These are phyloP conservation scores for Beverwykella pulmonaria DNA, from an alignment of 495 filamentous ascomycete genomes.

Conservation along the genomic window DNA sequence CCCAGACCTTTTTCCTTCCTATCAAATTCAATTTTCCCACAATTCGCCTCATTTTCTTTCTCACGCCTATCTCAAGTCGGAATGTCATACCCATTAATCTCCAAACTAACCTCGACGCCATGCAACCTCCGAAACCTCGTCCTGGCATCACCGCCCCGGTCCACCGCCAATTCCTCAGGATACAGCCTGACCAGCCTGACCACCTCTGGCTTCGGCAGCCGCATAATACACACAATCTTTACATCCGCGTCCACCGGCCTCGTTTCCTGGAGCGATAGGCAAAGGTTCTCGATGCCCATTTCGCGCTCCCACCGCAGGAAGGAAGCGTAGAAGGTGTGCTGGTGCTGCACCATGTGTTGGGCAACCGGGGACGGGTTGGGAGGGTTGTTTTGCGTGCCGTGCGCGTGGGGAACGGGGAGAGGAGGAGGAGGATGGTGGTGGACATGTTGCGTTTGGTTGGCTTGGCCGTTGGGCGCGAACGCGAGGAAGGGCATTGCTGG, in stretches of 20 bases:
- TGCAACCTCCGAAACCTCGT: constrained; percentile 29
- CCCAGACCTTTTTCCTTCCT: too few species aligned
- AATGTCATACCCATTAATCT: constrained; percentile 30
- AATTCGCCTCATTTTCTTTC: too few species aligned
- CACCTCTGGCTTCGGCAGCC: constrained; percentile 31
- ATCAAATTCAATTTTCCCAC: too few species aligned
- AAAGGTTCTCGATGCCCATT: constrained; percentile 31
- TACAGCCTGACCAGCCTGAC: constrained; percentile 7
- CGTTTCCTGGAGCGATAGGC: constrained; percentile 28
- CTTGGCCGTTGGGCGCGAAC: not conserved
- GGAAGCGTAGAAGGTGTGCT: constrained; percentile 15
- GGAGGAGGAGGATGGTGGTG: too few species aligned
- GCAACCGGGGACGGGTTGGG: not conserved
- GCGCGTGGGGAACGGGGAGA: not conserved
- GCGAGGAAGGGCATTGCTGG: constrained; percentile 12
- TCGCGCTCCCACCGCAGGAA: constrained; percentile 39
- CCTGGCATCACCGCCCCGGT: constrained; percentile 36
- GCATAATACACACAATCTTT: constrained; percentile 35
- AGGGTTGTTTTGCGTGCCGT: constrained; percentile 8
- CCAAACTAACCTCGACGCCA: constrained; percentile 32
- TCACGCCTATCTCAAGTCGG: not conserved
- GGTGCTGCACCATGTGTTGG: constrained; percentile 10
- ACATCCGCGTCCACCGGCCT: constrained; percentile 23
- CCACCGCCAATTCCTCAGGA: constrained; percentile 29
- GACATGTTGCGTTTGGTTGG: not conserved